A percentile compares a stretch with the other conserved stretches of the same genome.
These are phyloP conservation scores for Cladophialophora bantiana DNA, from an alignment of 2,329 filamentous ascomycete species.

Conservation along the genomic window DNA sequence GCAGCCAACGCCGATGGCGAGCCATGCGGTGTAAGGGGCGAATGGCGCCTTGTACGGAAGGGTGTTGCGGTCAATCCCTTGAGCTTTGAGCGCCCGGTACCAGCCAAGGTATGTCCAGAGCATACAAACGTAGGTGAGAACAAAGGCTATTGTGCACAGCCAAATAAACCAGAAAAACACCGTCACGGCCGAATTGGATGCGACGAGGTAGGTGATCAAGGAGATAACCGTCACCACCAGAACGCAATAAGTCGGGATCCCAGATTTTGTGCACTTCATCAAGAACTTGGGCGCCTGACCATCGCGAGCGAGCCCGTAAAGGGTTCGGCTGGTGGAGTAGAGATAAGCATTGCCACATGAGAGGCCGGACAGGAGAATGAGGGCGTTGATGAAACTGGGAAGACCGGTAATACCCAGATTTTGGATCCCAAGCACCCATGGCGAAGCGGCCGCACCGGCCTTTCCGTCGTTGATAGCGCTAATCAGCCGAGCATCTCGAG, in stretches of 20 bases:
- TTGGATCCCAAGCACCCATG: slow-evolving; percentile 75
- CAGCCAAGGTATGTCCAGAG: slow-evolving; percentile 74
- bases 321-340: slow-evolving; percentile 59
- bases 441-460: slow-evolving; percentile 71
- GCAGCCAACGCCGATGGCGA: slow-evolving; percentile 61
- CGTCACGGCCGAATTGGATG: slow-evolving; percentile 66
- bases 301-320: slow-evolving; percentile 57
- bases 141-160: slow-evolving; percentile 51
- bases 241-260: slow-evolving; percentile 73
- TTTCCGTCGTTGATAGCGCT: slow-evolving; percentile 63
- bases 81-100: slow-evolving; percentile 70
- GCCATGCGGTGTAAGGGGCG: slow-evolving; percentile 74
- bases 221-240: slow-evolving; percentile 68
- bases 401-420: slow-evolving; percentile 68
- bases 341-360: slow-evolving; percentile 73
- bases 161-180: slow-evolving; percentile 76
- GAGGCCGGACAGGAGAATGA: slow-evolving; percentile 75
- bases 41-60: slow-evolving; percentile 72
- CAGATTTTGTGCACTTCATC: slow-evolving; percentile 63
- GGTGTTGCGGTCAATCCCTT: slow-evolving; percentile 70
- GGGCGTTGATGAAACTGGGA: slow-evolving; percentile 74
- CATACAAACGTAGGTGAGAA: slow-evolving; percentile 73
- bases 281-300: slow-evolving; percentile 63
- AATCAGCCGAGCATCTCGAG: slow-evolving; percentile 66
- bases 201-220: slow-evolving; percentile 73